phyloP scores from a whole-genome alignment of 140 eudicot species.

The Oenanthe javanica region DNA sequence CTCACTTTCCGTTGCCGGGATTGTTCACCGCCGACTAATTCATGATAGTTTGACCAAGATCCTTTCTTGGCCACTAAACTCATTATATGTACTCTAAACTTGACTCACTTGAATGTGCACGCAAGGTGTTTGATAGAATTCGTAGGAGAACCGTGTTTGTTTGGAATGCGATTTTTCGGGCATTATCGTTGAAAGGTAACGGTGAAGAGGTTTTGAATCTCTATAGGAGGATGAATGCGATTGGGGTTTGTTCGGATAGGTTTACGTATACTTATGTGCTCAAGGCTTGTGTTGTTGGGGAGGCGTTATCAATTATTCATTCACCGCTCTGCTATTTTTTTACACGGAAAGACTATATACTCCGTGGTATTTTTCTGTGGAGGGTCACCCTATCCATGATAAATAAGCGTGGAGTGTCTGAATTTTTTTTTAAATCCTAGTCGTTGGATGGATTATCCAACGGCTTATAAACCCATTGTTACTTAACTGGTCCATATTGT shows the following conservation, averaged over 20 bases:
- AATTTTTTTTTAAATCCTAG: too few relatives aligned
- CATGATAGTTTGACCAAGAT: slow-evolving; percentile 56
- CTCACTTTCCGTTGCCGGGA: slow-evolving; percentile 42
- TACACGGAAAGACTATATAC: too few relatives aligned
- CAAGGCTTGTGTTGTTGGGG: slow-evolving; percentile 82
- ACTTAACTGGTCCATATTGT: too few relatives aligned
- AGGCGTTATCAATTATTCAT: slow-evolving; percentile 14
- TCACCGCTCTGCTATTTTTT: too few relatives aligned
- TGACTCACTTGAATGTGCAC: slow-evolving; percentile 50
- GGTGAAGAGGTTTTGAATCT: slow-evolving; percentile 69
- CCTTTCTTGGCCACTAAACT: slow-evolving; percentile 70
- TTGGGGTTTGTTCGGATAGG: slow-evolving; percentile 43
- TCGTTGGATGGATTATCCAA: too few relatives aligned
- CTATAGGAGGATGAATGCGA: slow-evolving; percentile 37
- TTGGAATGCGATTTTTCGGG: slow-evolving; percentile 77
- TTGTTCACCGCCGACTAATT: slow-evolving; percentile 45
- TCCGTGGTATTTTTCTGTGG: too few relatives aligned
- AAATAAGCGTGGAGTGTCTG: too few relatives aligned
- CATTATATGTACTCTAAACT: slow-evolving; percentile 20
- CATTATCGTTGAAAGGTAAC: slow-evolving; percentile 45
- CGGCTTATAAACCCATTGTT: too few relatives aligned
- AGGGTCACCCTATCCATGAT: too few relatives aligned
- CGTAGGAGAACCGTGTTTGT: slow-evolving; percentile 51
- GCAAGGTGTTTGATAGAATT: slow-evolving; percentile 78
- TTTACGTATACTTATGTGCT: slow-evolving; percentile 80